Conservation (phyloP, 202 grass and related monocot genomes). For the Cymbopogon flexuosus region DNA sequence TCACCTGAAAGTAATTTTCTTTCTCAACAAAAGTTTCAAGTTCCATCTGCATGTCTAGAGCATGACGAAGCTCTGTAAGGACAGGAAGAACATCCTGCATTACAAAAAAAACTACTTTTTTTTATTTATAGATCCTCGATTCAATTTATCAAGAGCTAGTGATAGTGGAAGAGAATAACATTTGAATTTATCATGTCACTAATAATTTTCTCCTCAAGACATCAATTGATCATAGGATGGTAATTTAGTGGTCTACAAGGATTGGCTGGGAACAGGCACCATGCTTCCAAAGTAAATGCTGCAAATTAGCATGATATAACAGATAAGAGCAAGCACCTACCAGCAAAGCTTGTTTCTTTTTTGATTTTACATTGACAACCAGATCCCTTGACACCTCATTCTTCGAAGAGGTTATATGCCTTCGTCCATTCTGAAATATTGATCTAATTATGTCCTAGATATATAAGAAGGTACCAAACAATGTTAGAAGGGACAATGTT, state of each 20-base stretch:
- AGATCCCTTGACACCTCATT: constrained; percentile 94
- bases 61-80: constrained; percentile 84
- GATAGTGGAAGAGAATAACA: constrained; percentile 1
- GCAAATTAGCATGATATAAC: constrained; percentile 8
- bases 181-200: not conserved
- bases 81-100: constrained; percentile 89
- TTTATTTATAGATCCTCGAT: constrained; percentile 42
- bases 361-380: constrained; percentile 97
- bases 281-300: constrained; percentile 31
- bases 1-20: constrained; percentile 84
- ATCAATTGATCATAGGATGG: not conserved
- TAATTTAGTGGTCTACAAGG: constrained; percentile 20
- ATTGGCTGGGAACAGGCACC: constrained; percentile 8
- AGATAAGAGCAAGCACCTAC: constrained; percentile 45
- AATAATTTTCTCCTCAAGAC: constrained; percentile 17
- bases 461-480: not conserved
- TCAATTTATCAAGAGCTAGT: not conserved
- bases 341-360: constrained; percentile 94
- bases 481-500: constrained; percentile 17
- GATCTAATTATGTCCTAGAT: constrained; percentile 14
- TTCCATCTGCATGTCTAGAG: constrained; percentile 90
- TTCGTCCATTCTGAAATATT: constrained; percentile 81
- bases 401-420: constrained; percentile 87
- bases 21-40: constrained; percentile 88
- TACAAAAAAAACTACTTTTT: constrained; percentile 46